Base-by-base conservation (phyloP, 805 yeast species). In the Torulaspora microellipsoides region DNA sequence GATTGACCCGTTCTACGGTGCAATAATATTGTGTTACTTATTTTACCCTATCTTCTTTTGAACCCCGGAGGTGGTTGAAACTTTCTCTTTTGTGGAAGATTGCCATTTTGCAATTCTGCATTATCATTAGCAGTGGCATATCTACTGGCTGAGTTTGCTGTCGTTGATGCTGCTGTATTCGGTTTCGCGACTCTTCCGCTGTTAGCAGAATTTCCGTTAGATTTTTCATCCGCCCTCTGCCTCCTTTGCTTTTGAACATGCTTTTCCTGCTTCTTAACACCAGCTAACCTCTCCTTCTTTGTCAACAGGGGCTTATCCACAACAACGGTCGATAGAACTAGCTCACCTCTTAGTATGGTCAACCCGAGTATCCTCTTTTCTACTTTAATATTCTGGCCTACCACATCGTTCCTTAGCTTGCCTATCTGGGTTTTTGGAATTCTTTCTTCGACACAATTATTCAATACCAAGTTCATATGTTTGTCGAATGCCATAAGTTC, bases 401-500 rank as follows among this genome's bases (percentile, higher is more conserved):
- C 54, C 8, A 36, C 30, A 3, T 34, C 38, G 11, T 41, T 37
- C 2, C 66, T 59, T 32, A 72, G 53, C 31, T 68, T 70, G 33
- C 53, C 58, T 34, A 69, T 43, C 15, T 70, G 68, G 48, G 80
- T 80, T 54, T 80, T 81, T 4, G 95, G 80, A 9, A 81, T 65
- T 51, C 97, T 73, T 56, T 80, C 80, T 60, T 91, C 99, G 56
- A 86, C 89, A 33, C 93, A 78, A 51, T 90, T 93, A 10, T 85
- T 75, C 27, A 91, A 68, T 11, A 93, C 95, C 13, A 91, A 60
- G 63, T 91, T 91, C 83, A 90, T 81, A 60, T 83, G 85, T 59
- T 83, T 83, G 64, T 93, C 99, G 62, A 87, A 91, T 7, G 98
- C 89, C 49, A 90, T 66, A 41, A 91, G 72, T 49, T 80, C 81